Percentiles rank a stretch among this genome's conserved stretches.
These are phyloP conservation scores for Primulina eburnea DNA, from an alignment of 257 asterid genomes.

Conservation along the genomic window DNA sequence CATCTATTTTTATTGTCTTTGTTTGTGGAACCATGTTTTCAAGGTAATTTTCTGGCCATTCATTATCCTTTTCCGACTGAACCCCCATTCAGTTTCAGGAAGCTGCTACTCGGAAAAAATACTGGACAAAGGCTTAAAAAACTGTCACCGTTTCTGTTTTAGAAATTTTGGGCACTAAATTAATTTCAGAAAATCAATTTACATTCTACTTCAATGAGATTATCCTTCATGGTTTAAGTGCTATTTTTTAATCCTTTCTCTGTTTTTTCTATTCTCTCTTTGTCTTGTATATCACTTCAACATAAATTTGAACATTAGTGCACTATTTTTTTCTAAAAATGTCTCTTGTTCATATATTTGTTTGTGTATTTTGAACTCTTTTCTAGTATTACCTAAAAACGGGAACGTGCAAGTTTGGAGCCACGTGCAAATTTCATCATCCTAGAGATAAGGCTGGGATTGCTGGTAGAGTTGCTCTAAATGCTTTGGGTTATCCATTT, in stretches of 20 bases:
- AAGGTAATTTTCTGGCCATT: slow-evolving; percentile 6
- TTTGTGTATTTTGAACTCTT: slow-evolving; percentile 21
- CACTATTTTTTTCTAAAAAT: slow-evolving; percentile 11
- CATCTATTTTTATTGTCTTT: slow-evolving; percentile 11
- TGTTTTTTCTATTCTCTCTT: slow-evolving; percentile 12
- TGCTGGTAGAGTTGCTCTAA: slow-evolving; percentile 79
- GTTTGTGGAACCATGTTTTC: slow-evolving; percentile 9
- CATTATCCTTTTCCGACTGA: neutral
- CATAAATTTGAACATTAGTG: slow-evolving; percentile 7
- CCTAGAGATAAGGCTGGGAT: slow-evolving; percentile 88
- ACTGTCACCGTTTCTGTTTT: neutral
- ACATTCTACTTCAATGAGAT: slow-evolving; percentile 6
- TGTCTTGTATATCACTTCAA: neutral
- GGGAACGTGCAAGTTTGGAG: slow-evolving; percentile 93
- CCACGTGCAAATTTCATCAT: slow-evolving; percentile 88
- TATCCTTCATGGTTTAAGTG: neutral
- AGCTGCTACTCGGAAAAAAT: neutral
- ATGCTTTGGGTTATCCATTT: slow-evolving; percentile 87
- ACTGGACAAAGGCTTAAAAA: neutral
- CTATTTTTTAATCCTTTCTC: neutral
- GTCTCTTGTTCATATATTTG: slow-evolving; percentile 20
- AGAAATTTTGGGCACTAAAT: neutral
- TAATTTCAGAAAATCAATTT: slow-evolving; percentile 13
- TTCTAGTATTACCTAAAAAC: slow-evolving; percentile 81
- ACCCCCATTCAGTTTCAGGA: neutral